A percentile compares a stretch with the other conserved stretches of the same genome.
Conservation (phyloP, 192 early-diverging fungal genomes). For the Gorgonomyces haynaldii region DNA sequence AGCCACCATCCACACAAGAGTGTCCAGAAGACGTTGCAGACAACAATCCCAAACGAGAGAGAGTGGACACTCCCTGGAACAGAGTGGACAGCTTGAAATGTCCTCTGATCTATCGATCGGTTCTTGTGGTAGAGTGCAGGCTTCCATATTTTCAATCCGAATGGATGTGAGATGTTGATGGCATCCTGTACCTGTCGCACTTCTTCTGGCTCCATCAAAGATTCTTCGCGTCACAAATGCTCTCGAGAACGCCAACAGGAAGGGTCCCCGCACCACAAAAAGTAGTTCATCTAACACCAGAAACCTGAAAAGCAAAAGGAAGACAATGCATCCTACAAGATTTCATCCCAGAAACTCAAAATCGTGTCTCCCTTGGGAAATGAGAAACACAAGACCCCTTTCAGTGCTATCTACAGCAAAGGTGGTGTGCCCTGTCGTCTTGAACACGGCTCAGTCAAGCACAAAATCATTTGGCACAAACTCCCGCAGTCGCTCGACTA, state of each 20-base stretch:
- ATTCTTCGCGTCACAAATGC: too few relatives aligned
- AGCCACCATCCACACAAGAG: constrained; percentile 88
- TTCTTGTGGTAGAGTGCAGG: constrained; percentile 93
- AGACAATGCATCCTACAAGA: too few relatives aligned
- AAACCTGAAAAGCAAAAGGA: too few relatives aligned
- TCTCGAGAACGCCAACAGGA: too few relatives aligned
- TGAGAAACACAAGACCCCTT: constrained; percentile 6
- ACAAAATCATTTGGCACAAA: constrained; percentile 24
- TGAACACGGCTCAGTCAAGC: constrained; percentile 26
- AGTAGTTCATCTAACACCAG: too few relatives aligned
- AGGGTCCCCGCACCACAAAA: too few relatives aligned
- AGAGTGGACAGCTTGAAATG: constrained; percentile 67
- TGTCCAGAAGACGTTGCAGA: constrained; percentile 83
- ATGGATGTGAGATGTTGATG: constrained; percentile 52
- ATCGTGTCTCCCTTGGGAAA: constrained; percentile 9
- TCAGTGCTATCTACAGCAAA: constrained; percentile 21
- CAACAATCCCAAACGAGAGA: too few relatives aligned
- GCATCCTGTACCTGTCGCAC: too few relatives aligned
- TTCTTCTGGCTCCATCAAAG: too few relatives aligned
- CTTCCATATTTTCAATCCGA: constrained; percentile 94
- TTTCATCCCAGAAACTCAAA: too few relatives aligned
- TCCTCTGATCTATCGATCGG: constrained; percentile 69
- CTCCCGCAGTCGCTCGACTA: constrained; percentile 9
- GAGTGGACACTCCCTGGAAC: constrained; percentile 40
- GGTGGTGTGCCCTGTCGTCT: constrained; percentile 25